phyloP scores from a whole-genome alignment of 2,329 filamentous ascomycete genomes.

The Balansia obtecta region DNA sequence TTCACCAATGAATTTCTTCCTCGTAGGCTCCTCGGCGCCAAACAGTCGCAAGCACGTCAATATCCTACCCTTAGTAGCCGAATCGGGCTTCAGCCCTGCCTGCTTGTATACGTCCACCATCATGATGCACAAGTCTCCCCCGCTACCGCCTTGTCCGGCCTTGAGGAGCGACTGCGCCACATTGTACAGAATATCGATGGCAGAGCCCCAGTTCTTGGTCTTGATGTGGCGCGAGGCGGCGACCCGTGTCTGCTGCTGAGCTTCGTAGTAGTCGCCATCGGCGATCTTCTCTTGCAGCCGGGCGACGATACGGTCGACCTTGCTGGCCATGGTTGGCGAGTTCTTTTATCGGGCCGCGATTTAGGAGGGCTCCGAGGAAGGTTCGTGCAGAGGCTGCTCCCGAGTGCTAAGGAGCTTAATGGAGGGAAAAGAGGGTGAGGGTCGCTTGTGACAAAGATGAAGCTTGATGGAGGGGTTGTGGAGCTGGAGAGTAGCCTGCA shows the following conservation, averaged over 20 bases:
- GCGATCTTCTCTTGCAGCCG: slow-evolving; percentile 75
- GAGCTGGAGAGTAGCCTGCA: neutral
- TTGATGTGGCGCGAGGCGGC: slow-evolving; percentile 92
- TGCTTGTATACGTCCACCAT: slow-evolving; percentile 86
- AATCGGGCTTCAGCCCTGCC: slow-evolving; percentile 65
- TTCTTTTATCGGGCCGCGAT: too few species aligned
- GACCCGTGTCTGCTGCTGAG: slow-evolving; percentile 93
- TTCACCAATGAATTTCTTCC: slow-evolving; percentile 85
- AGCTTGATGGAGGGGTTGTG: neutral
- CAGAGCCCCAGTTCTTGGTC: slow-evolving; percentile 68
- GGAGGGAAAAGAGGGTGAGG: neutral
- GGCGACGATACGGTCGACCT: slow-evolving; percentile 38
- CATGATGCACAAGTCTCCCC: slow-evolving; percentile 78
- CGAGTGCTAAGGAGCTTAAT: neutral
- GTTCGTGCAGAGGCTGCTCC: neutral
- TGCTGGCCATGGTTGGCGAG: slow-evolving; percentile 23
- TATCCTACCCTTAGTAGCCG: slow-evolving; percentile 60
- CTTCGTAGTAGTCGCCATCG: slow-evolving; percentile 93
- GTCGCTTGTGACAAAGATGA: neutral
- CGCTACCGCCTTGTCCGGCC: slow-evolving; percentile 86
- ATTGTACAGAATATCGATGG: slow-evolving; percentile 73
- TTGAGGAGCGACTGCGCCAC: slow-evolving; percentile 79
- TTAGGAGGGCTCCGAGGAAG: neutral
- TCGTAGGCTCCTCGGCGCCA: slow-evolving; percentile 68
- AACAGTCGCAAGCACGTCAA: slow-evolving; percentile 73